A percentile compares a stretch with the other conserved stretches of the same genome.
These are phyloP conservation scores for Exophiala xenobiotica DNA, from an alignment of 2,329 filamentous ascomycete species.

Conservation along the genomic window DNA sequence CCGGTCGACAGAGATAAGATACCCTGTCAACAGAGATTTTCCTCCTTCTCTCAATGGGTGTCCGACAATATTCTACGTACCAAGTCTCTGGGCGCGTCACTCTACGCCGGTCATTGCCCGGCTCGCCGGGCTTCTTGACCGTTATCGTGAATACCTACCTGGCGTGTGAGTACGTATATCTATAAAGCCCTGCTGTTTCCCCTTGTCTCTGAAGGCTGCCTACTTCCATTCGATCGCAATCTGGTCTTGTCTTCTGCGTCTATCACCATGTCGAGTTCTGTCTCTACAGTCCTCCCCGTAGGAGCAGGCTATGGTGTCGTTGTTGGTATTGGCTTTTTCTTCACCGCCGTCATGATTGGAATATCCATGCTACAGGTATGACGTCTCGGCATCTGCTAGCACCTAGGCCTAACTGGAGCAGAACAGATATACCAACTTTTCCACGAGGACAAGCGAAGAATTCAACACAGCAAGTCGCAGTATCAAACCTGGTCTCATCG, in stretches of 20 bases:
- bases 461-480: conserved; percentile 85
- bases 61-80: no score
- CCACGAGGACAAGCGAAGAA: conserved; percentile 86
- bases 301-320: conserved; percentile 52
- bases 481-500: conserved; percentile 84
- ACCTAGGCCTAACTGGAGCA: neutral
- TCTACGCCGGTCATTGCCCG: no score
- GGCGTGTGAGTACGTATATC: no score
- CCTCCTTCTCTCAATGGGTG: no score
- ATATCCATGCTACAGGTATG: conserved; percentile 40
- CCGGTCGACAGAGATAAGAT: no score
- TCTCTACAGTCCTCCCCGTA: conserved; percentile 15
- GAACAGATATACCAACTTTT: conserved; percentile 24
- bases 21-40: no score
- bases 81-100: no score
- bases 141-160: no score
- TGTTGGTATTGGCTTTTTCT: conserved; percentile 50
- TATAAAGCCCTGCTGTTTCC: no score
- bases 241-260: neutral
- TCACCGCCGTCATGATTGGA: conserved; percentile 44
- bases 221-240: neutral
- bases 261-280: conserved; percentile 19
- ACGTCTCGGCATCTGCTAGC: conserved; percentile 22
- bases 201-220: neutral
- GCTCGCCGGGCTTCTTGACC: no score